Conservation (phyloP, 2,329 filamentous ascomycete species). For the Ophiostoma tasmaniense region DNA sequence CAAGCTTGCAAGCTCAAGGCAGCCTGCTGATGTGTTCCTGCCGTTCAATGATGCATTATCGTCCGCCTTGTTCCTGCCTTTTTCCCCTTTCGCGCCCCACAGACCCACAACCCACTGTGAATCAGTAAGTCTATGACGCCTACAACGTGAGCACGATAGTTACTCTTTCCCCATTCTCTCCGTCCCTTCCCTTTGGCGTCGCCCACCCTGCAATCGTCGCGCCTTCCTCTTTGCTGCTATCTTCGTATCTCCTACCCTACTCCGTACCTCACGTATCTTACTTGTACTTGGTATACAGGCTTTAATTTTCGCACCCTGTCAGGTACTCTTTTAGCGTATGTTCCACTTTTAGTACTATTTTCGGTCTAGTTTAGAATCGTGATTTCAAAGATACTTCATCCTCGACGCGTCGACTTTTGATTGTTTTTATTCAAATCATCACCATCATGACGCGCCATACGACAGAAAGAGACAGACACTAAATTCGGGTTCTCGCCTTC, state of each 20-base stretch:
- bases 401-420: too few species aligned
- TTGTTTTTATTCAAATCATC: too few species aligned
- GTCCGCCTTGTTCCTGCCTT: not conserved
- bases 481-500: too few species aligned
- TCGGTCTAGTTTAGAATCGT: too few species aligned
- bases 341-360: too few species aligned
- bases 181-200: not conserved
- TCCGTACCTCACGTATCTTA: not conserved
- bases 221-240: not conserved
- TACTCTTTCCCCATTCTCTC: not conserved
- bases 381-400: too few species aligned
- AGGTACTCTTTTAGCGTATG: too few species aligned
- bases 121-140: not conserved
- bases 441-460: too few species aligned
- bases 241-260: not conserved
- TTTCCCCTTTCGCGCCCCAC: conserved; percentile 5
- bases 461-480: too few species aligned
- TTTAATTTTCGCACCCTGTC: too few species aligned
- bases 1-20: conserved; percentile 3
- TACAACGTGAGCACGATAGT: not conserved
- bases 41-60: not conserved
- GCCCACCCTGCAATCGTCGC: not conserved
- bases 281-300: too few species aligned
- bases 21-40: conserved; percentile 11
- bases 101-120: not conserved